Evolutionary conservation across 1,139 yeast species (phyloP).

Genomic region (Debaryomyces psychrophilus): DNA sequence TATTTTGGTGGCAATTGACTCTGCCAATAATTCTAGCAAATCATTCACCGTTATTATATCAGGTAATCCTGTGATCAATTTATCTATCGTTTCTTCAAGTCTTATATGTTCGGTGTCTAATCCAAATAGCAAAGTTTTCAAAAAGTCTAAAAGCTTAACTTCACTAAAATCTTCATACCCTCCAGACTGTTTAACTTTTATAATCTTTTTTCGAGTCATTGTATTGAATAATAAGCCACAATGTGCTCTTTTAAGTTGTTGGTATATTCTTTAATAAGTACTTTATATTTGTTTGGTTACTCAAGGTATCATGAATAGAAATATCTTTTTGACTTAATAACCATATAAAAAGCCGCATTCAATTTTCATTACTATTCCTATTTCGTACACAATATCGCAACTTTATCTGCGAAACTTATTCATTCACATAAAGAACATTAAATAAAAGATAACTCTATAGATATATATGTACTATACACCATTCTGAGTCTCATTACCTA

Average conservation of each 20-base stretch:
- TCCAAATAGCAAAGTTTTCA: constrained; percentile 21
- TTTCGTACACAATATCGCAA: constrained; percentile 9
- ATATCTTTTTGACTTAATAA: neutral
- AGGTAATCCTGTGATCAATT: constrained; percentile 36
- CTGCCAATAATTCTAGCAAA: constrained; percentile 43
- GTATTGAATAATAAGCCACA: neutral
- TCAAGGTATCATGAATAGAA: neutral
- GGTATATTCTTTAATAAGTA: neutral
- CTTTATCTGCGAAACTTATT: neutral
- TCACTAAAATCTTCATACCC: constrained; percentile 17
- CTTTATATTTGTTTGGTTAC: neutral
- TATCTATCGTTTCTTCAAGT: constrained; percentile 26
- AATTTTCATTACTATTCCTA: constrained; percentile 12
- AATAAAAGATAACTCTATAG: neutral
- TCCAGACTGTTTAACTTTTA: constrained; percentile 10
- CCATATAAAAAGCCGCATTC: constrained; percentile 10
- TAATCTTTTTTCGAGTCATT: constrained; percentile 17
- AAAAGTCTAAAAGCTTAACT: constrained; percentile 19
- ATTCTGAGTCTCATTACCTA: too few relatives aligned
- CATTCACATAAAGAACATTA: neutral
- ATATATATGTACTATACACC: neutral
- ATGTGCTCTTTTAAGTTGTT: neutral
- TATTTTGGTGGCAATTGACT: constrained; percentile 48
- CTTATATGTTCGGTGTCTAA: constrained; percentile 26
- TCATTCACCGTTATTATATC: constrained; percentile 32